A percentile compares a stretch with the other conserved stretches of the same genome.
These are phyloP conservation scores for Luffa aegyptiaca DNA, from an alignment of 306 rosid genomes.

Conservation along the genomic window DNA sequence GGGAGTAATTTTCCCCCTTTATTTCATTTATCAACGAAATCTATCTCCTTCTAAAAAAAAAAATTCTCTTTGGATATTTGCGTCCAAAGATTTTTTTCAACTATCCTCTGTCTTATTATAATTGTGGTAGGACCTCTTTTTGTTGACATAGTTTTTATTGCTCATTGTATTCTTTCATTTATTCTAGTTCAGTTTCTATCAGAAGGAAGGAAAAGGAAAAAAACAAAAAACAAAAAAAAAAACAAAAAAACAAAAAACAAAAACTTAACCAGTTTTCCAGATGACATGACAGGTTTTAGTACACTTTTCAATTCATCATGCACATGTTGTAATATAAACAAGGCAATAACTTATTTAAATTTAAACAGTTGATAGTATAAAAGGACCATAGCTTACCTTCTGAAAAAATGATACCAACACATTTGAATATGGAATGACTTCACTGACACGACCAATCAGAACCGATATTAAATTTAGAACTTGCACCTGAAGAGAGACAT, in stretches of 20 bases:
- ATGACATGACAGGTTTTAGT: not conserved
- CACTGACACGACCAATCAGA: conserved; percentile 63
- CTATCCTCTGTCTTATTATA: not conserved
- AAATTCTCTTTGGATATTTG: not conserved
- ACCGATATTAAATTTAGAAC: conserved; percentile 75
- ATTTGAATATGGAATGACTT: conserved; percentile 66
- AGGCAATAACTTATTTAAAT: not conserved
- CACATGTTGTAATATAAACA: not conserved
- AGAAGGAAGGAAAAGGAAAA: too few species aligned
- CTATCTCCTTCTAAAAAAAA: too few species aligned
- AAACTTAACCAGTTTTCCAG: not conserved
- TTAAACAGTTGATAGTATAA: not conserved
- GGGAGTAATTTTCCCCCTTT: too few species aligned
- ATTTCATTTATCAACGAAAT: too few species aligned
- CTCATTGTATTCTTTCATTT: not conserved
- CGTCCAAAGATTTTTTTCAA: not conserved
- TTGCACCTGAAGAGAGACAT: conserved; percentile 66
- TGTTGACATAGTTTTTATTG: not conserved
- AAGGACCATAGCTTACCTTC: conserved; percentile 35
- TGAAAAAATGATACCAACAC: conserved; percentile 78
- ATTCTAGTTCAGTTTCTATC: not conserved
- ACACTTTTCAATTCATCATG: not conserved
- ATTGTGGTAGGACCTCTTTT: not conserved
- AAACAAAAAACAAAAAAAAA: too few species aligned
- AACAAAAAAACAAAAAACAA: not conserved